Evolutionary conservation across 108 stramenopile species (phyloP), one percentile per base, ranked within the genome.

Genomic region (Nitzschia sp.): DNA sequence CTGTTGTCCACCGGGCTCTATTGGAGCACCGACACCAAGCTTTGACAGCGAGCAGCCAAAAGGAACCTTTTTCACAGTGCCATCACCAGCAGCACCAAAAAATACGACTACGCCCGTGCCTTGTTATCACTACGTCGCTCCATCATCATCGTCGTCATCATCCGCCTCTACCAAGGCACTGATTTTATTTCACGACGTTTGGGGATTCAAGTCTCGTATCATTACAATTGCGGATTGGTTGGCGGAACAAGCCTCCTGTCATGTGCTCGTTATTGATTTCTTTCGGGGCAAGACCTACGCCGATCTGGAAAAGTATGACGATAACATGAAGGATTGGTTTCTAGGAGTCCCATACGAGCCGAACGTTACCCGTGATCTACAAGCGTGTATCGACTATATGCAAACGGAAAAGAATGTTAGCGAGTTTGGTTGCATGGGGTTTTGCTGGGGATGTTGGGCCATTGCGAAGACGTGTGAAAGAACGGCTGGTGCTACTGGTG

Each of bases 361-460:
- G 8, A 27, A 30, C n/a, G 33, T 74, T 61, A 53, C 33, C 21
- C 22, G 25, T 25, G 62, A 80, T 45, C 59, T 69, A 0, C 45
- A 60, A 2, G 25, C 55, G 8, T 58, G 56, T 67, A 29, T 68
- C 21, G 69, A 77, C 23, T 73, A 48, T 57, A 31, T 80, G 16
- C 13, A 25, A 6, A 15, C n/a, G 1, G 50, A 46, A 17, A 55
- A 53, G 22, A 52, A 33, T 17, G 55, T 72, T 16, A 23, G 50
- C 19, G 30, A 80, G 17, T 32, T 76, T 35, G 71, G 66, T 27
- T 63, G 64, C 15, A 36, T 79, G 11, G 81, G 78, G 41, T 82
- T 82, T 58, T 82, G 81, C 27, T 82, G 78, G 78, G 81, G 81
- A 0, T 69, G 45, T 0, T 82, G 78, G 78, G 77, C 78, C 0